Evolutionary conservation across 805 yeast species (phyloP), one percentile per base, ranked within the genome.

Genomic region (Wickerhamiella occidentalis): DNA sequence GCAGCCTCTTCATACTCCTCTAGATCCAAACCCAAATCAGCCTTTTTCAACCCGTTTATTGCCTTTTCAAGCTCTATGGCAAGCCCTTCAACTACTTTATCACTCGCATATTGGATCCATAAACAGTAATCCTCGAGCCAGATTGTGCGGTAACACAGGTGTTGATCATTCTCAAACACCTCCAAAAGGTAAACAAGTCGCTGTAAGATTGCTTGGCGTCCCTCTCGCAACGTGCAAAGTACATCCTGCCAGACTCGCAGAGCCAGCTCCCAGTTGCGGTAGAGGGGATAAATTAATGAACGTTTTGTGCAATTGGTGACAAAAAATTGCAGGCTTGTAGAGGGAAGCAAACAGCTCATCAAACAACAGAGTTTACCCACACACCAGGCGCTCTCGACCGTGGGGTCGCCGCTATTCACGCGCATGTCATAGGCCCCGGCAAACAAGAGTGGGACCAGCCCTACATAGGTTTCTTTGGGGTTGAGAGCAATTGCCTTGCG

Each of bases 381-480:
- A 0, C 90, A 80, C 98, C 98, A 92, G 0, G 94, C 85, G 51
- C 94, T 82, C 64, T 92, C 98, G 3, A 84, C 78, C 15, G 78
- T 85, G 47, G 78, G 76, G 15, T 71, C 77, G n/a, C 79, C 80
- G 58, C 76, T 78, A 33, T 81, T 85, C 48, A 82, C 82, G 33
- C 96, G 68, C 45, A 74, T 64, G 54, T 92, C 96, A 61, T 80
- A 87, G 48, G 76, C 74, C 56, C 78, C 83, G 1, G 82, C 78
- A 64, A 83, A 92, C 17, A 92, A 55, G 0, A 88, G 54, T 19
- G 84, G 77, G 0, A 86, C 61, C 1, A 90, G 63, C 0, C 84
- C 72, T 37, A 80, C 70, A 57, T 85, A 80, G 0, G 77, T 60
- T n/a, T 76, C 72, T 52, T 78, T 73, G 1, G 73, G 68, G 41